Conservation (phyloP, 352 stramenopile species). For the Phytophthora pini region DNA sequence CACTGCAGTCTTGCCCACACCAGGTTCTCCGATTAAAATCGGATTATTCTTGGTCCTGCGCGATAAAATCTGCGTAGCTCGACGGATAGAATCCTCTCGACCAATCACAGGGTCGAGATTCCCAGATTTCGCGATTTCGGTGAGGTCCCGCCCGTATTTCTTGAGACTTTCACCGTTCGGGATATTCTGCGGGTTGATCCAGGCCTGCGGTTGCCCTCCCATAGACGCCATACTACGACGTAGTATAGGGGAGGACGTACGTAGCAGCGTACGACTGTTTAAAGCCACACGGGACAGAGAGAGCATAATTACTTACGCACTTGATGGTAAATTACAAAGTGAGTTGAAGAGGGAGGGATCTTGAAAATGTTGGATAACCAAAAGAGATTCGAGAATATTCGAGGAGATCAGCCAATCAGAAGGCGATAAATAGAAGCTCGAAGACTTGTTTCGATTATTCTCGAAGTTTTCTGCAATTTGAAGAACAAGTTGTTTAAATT, state of each 20-base stretch:
- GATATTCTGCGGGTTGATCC: conserved; percentile 86
- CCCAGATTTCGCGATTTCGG: conserved; percentile 68
- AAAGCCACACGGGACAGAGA: conserved; percentile 15
- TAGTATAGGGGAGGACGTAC: neutral
- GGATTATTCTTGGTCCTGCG: conserved; percentile 99
- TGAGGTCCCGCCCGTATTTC: conserved; percentile 84
- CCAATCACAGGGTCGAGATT: conserved; percentile 95
- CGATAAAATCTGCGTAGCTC: conserved; percentile 95
- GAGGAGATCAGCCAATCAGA: neutral
- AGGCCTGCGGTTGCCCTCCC: conserved; percentile 36
- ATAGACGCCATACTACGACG: conserved; percentile 27
- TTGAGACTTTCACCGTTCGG: conserved; percentile 77
- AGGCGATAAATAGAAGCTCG: neutral
- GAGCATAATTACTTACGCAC: conserved; percentile 15
- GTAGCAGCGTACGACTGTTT: conserved; percentile 11
- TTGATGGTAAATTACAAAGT: conserved; percentile 15
- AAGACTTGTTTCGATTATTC: too few relatives aligned
- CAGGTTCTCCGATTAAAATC: conserved; percentile 97
- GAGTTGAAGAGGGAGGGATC: neutral
- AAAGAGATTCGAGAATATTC: conserved; percentile 15
- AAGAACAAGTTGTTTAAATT: neutral
- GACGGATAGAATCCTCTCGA: conserved; percentile 94
- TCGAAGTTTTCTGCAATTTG: too few relatives aligned
- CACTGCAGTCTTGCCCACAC: conserved; percentile 96
- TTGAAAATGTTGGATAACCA: neutral